A percentile compares a stretch with the other conserved stretches of the same genome.
Evolutionary conservation across 2,329 filamentous ascomycete species (phyloP).

Genomic region (Neofusicoccum parvum): DNA sequence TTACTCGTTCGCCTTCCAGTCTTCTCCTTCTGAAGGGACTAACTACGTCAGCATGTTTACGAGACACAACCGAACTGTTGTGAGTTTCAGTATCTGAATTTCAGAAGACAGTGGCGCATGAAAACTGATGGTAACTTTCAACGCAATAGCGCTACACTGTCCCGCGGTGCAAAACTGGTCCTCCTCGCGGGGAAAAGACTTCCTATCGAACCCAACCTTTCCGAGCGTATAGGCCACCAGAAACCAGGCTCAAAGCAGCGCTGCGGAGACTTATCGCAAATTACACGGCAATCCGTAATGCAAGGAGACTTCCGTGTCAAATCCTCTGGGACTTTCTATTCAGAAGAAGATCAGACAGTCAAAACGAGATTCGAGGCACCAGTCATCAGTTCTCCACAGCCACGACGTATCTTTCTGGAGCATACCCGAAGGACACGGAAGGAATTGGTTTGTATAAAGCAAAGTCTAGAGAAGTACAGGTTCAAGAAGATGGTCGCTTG

Average conservation of each 20-base stretch:
- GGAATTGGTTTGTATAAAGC: not conserved
- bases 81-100: not conserved
- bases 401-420: not conserved
- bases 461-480: not conserved
- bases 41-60: not conserved
- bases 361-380: not conserved
- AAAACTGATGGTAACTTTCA: no score
- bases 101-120: no score
- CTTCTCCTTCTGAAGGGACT: no score
- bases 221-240: not conserved
- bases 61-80: not conserved
- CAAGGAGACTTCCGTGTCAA: not conserved
- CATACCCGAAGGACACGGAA: not conserved
- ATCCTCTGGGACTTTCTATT: not conserved
- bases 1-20: no score
- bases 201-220: not conserved
- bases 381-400: not conserved
- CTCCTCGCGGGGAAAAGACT: not conserved
- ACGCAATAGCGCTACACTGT: not conserved
- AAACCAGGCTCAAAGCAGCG: not conserved
- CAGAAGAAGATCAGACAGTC: not conserved
- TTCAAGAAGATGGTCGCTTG: not conserved
- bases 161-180: not conserved
- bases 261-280: not conserved
- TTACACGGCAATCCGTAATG: not conserved